Percentiles rank a stretch among this genome's conserved stretches.
Evolutionary conservation across 2,329 filamentous ascomycete species (phyloP).

Genomic region (Phaeosphaeriaceae sp.): DNA sequence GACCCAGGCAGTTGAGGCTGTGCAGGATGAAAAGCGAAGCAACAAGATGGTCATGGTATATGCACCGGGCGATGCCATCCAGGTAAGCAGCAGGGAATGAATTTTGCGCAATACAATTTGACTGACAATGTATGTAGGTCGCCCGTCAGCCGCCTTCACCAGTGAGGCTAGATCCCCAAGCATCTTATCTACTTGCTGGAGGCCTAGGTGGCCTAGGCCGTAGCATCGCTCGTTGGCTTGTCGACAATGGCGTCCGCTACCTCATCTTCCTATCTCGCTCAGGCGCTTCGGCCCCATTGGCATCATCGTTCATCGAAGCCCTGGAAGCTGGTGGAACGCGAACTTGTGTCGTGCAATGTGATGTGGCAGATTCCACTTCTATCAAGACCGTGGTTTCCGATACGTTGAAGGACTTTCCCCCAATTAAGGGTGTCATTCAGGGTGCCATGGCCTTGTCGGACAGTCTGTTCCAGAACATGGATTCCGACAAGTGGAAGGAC

Average conservation of each 20-base stretch:
- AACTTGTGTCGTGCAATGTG: constrained; percentile 9
- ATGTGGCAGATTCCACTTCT: constrained; percentile 9
- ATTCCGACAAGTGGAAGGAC: constrained; percentile 11
- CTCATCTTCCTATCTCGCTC: constrained; percentile 25
- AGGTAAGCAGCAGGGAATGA: neutral
- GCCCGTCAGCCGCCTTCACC: neutral
- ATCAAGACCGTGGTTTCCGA: constrained; percentile 1
- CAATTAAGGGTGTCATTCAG: constrained; percentile 23
- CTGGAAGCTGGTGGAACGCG: neutral
- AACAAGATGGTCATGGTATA: constrained; percentile 11
- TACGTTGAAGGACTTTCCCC: neutral
- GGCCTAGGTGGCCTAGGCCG: constrained; percentile 28
- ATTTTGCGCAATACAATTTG: neutral
- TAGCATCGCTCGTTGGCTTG: constrained; percentile 20
- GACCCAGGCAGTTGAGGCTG: constrained; percentile 14
- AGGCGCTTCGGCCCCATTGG: constrained; percentile 4
- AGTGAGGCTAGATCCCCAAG: constrained; percentile 5
- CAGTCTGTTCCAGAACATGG: constrained; percentile 20
- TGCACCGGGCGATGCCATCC: neutral
- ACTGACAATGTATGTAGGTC: neutral
- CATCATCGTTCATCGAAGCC: neutral
- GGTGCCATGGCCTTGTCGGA: constrained; percentile 25
- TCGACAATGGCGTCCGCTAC: constrained; percentile 16
- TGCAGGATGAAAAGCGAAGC: constrained; percentile 16
- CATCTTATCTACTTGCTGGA: constrained; percentile 24